Base-by-base conservation (phyloP, 139 green algal species). In the Chlorella sorokiniana region DNA sequence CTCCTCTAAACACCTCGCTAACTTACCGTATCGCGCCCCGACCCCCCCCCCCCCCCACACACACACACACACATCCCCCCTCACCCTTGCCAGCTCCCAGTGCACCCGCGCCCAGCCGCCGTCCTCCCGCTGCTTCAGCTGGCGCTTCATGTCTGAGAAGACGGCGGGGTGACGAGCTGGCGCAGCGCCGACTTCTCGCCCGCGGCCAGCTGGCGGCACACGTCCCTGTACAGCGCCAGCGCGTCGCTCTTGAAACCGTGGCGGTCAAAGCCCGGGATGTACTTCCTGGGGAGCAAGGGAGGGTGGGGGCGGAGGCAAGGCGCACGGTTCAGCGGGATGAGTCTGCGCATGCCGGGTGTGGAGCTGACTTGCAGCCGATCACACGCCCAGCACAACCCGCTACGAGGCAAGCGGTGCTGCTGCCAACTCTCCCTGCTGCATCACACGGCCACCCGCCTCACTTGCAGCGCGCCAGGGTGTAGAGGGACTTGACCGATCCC, bases 81-180 rank as follows among this genome's bases (percentile, higher is more conserved):
- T 27, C 40, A 67, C 44, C 37, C 80, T 41, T 4, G 38, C 38
- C 44, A 92, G 54, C 4, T 51, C 80, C 88, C 88, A 92, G 25
- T 79, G 44, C 68, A 92, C 87, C 25, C 81, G 56, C 6, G 69
- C 44, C 88, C 88, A 92, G 20, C 82, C 84, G 22, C 77, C 87
- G 4, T 88, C 84, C 74, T 90, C 81, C 31, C 88, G 78, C 48
- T 72, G 40, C 73, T 86, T 85, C 27, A 92, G 64, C 81, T 92
- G 81, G n/a, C 65, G 73, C 69, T 92, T 92, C 67, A 91, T 78
- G 65, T 85, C 76, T 7, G 56, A 68, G 62, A 86, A 90, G n/a
- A 87, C 84, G 0, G 78, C 71, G 86, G 86, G 25, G 88, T 87
- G 31, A 84, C 73, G 56, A 89, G 51, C 70, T 91, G 83, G 18